These are phyloP conservation scores for Aphanomyces invadans DNA, from an alignment of 352 stramenopile species.

Conservation along the genomic window DNA sequence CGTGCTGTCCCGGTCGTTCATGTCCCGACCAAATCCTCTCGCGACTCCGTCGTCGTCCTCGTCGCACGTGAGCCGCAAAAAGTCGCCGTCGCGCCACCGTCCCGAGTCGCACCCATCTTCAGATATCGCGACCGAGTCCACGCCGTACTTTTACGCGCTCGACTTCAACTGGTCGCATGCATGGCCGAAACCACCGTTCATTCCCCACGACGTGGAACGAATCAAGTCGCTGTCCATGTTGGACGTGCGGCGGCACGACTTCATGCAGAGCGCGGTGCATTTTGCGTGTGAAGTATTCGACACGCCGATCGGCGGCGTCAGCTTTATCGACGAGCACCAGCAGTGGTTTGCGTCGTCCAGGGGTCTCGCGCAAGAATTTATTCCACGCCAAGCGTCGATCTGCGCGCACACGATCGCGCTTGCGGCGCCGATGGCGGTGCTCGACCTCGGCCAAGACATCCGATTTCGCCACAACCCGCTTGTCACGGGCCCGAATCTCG, in stretches of 20 bases:
- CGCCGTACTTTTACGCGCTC: slow-evolving; percentile 10
- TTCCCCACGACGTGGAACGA: slow-evolving; percentile 1
- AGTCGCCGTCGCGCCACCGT: no score
- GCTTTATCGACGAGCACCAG: slow-evolving; percentile 72
- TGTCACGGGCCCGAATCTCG: slow-evolving; percentile 71
- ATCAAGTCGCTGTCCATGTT: background rate
- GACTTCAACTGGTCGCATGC: slow-evolving; percentile 17
- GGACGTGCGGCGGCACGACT: background rate
- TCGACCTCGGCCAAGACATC: slow-evolving; percentile 77
- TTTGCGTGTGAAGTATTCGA: slow-evolving; percentile 70
- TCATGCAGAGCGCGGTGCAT: background rate
- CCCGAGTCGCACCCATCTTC: no score
- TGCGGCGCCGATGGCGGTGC: slow-evolving; percentile 80
- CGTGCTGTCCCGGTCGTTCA: background rate
- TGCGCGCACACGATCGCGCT: slow-evolving; percentile 80
- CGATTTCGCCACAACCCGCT: slow-evolving; percentile 81
- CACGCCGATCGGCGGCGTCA: slow-evolving; percentile 75
- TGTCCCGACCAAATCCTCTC: background rate
- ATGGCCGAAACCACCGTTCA: slow-evolving; percentile 14
- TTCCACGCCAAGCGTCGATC: slow-evolving; percentile 73
- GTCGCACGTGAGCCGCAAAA: background rate
- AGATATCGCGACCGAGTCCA: no score
- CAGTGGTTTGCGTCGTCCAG: slow-evolving; percentile 82
- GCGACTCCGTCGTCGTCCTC: background rate
- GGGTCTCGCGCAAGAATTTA: slow-evolving; percentile 71